Evolutionary conservation across 202 grass and related monocot genomes (phyloP).

Genomic region (Carex arenaria): DNA sequence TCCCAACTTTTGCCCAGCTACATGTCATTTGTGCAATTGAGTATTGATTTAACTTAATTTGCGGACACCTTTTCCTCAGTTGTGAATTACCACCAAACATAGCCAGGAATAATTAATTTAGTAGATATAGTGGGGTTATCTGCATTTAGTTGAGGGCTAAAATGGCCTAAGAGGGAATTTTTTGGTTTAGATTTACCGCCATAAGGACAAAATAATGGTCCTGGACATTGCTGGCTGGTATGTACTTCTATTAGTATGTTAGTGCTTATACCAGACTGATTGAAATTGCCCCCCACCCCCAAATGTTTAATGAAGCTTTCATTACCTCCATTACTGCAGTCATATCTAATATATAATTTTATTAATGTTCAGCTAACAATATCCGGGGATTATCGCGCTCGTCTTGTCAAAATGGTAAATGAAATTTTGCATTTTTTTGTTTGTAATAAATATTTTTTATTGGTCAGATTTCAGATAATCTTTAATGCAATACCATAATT

Average conservation of each 20-base stretch:
- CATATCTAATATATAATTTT: background rate
- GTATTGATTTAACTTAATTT: background rate
- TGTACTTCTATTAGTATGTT: background rate
- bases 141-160: background rate
- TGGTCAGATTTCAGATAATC: constrained; percentile 13
- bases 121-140: background rate
- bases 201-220: background rate
- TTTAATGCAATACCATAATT: background rate
- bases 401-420: constrained; percentile 97
- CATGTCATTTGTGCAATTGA: background rate
- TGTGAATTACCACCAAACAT: background rate
- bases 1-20: background rate
- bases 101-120: background rate
- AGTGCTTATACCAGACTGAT: background rate
- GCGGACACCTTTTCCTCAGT: background rate
- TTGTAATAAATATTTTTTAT: background rate
- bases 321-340: background rate
- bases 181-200: background rate
- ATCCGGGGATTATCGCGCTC: constrained; percentile 70
- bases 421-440: constrained; percentile 5
- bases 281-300: background rate
- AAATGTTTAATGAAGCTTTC: background rate
- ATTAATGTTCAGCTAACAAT: constrained; percentile 52
- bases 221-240: background rate
- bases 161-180: background rate